Evolutionary conservation across 1,284 basidiomycete species (phyloP).

Genomic region (Moesziomyces antarcticus): DNA sequence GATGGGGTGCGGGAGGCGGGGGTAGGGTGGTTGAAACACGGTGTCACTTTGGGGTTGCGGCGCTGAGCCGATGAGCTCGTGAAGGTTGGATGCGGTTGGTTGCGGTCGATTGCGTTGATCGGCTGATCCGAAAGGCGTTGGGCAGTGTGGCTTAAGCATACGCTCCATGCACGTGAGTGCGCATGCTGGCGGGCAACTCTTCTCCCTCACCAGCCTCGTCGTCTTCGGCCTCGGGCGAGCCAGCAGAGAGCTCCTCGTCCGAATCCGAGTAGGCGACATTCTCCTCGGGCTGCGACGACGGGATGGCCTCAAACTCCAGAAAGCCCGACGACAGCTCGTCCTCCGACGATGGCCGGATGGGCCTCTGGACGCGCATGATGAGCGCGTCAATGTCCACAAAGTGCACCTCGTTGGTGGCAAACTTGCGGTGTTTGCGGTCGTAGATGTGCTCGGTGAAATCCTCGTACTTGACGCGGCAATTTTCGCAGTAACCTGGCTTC

Average conservation of each 20-base stretch:
- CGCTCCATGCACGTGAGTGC: background rate
- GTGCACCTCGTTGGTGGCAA: slow-evolving; percentile 82
- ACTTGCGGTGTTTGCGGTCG: slow-evolving; percentile 83
- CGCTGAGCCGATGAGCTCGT: too few species aligned
- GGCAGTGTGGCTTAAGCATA: background rate
- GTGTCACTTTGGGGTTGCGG: too few species aligned
- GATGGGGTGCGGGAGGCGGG: background rate
- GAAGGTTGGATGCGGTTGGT: background rate
- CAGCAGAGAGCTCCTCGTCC: slow-evolving; percentile 37
- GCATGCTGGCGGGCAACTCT: background rate
- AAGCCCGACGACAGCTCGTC: slow-evolving; percentile 28
- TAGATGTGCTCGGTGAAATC: slow-evolving; percentile 90
- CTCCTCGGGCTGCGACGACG: slow-evolving; percentile 44
- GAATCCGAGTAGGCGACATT: slow-evolving; percentile 21
- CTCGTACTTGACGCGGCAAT: slow-evolving; percentile 89
- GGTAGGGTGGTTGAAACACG: too few species aligned
- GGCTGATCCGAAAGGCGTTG: too few species aligned
- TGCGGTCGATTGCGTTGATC: background rate
- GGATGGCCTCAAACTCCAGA: slow-evolving; percentile 36
- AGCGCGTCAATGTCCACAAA: slow-evolving; percentile 85
- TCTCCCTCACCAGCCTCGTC: slow-evolving; percentile 1
- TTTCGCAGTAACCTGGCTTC: slow-evolving; percentile 98
- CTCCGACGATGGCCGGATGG: slow-evolving; percentile 24
- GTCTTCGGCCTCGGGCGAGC: slow-evolving; percentile 18
- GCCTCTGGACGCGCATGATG: slow-evolving; percentile 75